Percentiles rank a stretch among this genome's conserved stretches.
These are phyloP conservation scores for Candida sp. DNA, from an alignment of 1,139 yeast genomes.

Conservation along the genomic window DNA sequence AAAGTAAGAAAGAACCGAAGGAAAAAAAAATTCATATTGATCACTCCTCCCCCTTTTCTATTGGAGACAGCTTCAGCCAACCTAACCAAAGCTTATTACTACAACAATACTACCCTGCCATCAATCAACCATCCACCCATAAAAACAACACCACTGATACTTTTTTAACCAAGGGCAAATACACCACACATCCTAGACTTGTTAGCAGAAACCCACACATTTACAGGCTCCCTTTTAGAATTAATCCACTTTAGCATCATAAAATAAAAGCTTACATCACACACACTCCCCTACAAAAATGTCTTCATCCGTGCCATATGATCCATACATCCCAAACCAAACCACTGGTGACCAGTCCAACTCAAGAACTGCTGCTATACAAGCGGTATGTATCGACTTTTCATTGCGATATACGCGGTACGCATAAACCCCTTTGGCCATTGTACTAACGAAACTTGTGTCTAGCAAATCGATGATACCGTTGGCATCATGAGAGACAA, in stretches of 20 bases:
- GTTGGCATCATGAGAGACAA: conserved; percentile 99
- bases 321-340: conserved; percentile 83
- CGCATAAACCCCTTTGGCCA: neutral
- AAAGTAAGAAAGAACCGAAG: conserved; percentile 10
- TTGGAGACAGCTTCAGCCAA: neutral
- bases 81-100: neutral
- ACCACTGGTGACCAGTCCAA: conserved; percentile 56
- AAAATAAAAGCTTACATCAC: neutral
- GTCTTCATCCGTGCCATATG: conserved; percentile 89
- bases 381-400: conserved; percentile 61
- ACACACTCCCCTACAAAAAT: conserved; percentile 30
- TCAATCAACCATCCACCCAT: neutral
- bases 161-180: neutral
- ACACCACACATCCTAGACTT: neutral
- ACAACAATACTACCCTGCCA: neutral
- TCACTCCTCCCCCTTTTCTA: neutral
- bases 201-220: neutral
- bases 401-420: neutral
- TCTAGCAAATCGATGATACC: conserved; percentile 90
- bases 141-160: too few species aligned
- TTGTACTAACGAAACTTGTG: conserved; percentile 18
- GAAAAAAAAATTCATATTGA: conserved; percentile 3
- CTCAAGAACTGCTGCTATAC: conserved; percentile 82
- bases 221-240: neutral
- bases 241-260: too few species aligned